A percentile compares a stretch with the other conserved stretches of the same genome.
Evolutionary conservation across 257 asterid genomes (phyloP).

Genomic region (Nicotiana tomentosiformis): DNA sequence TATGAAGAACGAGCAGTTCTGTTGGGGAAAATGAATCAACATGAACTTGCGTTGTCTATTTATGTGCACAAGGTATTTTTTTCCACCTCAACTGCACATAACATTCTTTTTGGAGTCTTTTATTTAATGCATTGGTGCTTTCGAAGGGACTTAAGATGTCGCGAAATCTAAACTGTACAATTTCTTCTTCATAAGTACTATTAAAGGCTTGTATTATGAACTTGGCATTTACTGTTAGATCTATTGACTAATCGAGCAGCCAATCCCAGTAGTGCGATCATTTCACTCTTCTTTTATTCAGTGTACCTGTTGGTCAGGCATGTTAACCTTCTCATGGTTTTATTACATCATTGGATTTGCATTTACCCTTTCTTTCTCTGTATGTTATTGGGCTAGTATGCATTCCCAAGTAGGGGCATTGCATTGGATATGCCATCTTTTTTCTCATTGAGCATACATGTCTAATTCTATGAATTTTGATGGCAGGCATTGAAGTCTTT

Average conservation of each 20-base stretch:
- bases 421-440: background rate
- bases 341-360: background rate
- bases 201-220: background rate
- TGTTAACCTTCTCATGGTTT: background rate
- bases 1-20: constrained; percentile 91
- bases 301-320: background rate
- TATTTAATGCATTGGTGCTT: constrained; percentile 1
- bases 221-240: background rate
- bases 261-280: background rate
- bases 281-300: background rate
- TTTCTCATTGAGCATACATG: background rate
- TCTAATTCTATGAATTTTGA: constrained; percentile 1
- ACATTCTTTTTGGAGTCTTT: background rate
- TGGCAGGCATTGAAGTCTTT: background rate
- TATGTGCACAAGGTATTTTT: constrained; percentile 80
- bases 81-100: background rate
- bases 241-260: background rate
- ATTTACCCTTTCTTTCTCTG: background rate
- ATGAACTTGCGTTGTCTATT: constrained; percentile 90
- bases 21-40: constrained; percentile 92
- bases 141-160: background rate
- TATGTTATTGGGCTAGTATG: background rate
- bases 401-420: background rate
- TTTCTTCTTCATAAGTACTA: background rate
- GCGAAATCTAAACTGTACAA: background rate